phyloP scores from a whole-genome alignment of 306 rosid genomes.

The Cercis canadensis region DNA sequence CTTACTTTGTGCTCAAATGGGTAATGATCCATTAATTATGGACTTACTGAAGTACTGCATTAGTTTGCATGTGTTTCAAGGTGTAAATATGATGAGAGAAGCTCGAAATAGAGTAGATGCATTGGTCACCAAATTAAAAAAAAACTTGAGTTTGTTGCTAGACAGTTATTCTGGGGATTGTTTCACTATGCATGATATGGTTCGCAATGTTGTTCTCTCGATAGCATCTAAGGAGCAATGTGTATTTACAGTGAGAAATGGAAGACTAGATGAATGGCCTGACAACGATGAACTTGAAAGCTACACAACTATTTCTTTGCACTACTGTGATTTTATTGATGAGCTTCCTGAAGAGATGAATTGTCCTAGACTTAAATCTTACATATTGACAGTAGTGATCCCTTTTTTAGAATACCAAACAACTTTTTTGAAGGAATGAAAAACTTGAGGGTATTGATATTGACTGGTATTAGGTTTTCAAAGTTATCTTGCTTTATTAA shows the following conservation, averaged over 20 bases:
- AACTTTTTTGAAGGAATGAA: conserved; percentile 13
- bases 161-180: background rate
- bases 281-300: background rate
- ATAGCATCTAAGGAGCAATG: background rate
- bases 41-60: background rate
- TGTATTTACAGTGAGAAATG: background rate
- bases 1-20: background rate
- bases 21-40: accelerated
- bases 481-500: background rate
- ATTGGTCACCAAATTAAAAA: no score
- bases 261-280: background rate
- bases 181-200: background rate
- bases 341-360: conserved; percentile 5
- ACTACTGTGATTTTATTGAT: background rate
- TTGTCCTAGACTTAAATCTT: background rate
- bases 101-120: background rate
- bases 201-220: background rate
- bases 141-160: background rate
- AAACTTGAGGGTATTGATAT: background rate
- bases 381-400: background rate
- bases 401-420: background rate
- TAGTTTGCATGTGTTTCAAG: no score
- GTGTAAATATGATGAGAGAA: no score
- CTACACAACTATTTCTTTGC: background rate
- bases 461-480: background rate